phyloP scores from a whole-genome alignment of 495 filamentous ascomycete genomes.

The Aspergillus cavernicola region DNA sequence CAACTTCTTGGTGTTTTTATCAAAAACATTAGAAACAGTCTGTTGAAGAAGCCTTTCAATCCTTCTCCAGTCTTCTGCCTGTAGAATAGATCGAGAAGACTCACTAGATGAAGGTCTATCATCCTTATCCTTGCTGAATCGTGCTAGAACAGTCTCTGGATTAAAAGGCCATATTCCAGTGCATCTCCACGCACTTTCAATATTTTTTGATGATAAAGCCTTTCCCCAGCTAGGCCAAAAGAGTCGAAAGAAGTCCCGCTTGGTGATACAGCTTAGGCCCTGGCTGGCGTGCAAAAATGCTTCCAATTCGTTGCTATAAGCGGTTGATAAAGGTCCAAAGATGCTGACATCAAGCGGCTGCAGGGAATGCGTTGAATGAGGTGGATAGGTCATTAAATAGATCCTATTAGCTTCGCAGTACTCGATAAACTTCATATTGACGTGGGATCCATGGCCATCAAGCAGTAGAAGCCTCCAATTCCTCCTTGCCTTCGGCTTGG shows the following conservation, averaged over 20 bases:
- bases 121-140: neutral
- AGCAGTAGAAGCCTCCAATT: neutral
- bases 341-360: conserved; percentile 10
- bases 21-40: neutral
- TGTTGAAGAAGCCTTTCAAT: conserved; percentile 2
- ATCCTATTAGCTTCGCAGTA: conserved; percentile 12
- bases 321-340: neutral
- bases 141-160: neutral
- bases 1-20: conserved; percentile 4
- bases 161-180: neutral
- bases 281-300: neutral
- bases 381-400: conserved; percentile 1
- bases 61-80: conserved; percentile 3
- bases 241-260: conserved; percentile 3
- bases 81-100: neutral
- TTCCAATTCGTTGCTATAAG: neutral
- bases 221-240: neutral
- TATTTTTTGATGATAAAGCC: conserved; percentile 2
- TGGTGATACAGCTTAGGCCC: neutral
- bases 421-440: conserved; percentile 6
- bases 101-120: neutral
- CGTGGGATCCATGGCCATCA: conserved; percentile 2
- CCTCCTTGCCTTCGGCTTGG: too few species aligned
- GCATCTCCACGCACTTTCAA: neutral
- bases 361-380: conserved; percentile 9